Conservation (phyloP, 768 basidiomycete species). For the Nidula microcarpa region DNA sequence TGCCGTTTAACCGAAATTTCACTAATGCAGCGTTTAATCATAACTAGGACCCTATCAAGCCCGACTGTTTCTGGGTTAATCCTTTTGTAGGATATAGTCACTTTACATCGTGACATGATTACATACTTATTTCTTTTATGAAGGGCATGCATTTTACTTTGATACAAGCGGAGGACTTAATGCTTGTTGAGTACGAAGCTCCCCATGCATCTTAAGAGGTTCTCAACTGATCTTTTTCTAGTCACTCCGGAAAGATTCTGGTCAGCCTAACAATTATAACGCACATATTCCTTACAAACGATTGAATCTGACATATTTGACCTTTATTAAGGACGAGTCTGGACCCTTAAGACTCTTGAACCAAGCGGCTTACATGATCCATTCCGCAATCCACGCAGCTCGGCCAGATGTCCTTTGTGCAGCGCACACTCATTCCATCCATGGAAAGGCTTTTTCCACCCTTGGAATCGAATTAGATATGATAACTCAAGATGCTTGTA, state of each 20-base stretch:
- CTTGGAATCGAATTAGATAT: constrained; percentile 39
- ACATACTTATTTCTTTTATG: background rate
- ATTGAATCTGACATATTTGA: background rate
- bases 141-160: constrained; percentile 43
- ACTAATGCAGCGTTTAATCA: background rate
- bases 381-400: constrained; percentile 41
- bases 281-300: background rate
- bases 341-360: constrained; percentile 24
- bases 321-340: constrained; percentile 20
- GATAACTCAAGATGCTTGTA: constrained; percentile 40
- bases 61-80: constrained; percentile 47
- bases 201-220: background rate
- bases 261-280: constrained; percentile 6
- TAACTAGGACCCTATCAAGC: constrained; percentile 31
- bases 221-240: constrained; percentile 3
- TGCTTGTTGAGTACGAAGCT: constrained; percentile 36
- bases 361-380: constrained; percentile 30
- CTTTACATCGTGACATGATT: background rate
- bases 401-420: constrained; percentile 45
- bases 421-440: constrained; percentile 44
- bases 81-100: constrained; percentile 28
- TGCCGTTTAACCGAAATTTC: background rate
- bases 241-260: constrained; percentile 21
- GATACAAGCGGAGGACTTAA: constrained; percentile 38
- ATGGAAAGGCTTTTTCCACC: constrained; percentile 47